Base-by-base conservation (phyloP, 345 rosid species). In the Corymbia maculata region DNA sequence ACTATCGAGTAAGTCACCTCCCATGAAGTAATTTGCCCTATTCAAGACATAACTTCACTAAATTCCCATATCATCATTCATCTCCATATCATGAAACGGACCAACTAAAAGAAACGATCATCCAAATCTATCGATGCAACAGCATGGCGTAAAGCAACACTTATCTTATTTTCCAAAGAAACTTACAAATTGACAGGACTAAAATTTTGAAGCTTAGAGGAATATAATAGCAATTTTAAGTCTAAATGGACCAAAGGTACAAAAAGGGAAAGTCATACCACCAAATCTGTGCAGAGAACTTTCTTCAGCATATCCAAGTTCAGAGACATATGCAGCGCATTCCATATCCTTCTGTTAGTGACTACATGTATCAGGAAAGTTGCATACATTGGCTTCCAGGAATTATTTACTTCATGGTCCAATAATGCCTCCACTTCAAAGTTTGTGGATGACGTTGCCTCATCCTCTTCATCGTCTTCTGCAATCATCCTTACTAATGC, bases 311-410 rank as follows among this genome's bases (percentile, higher is more conserved):
- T 14, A 19, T 55, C 90, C 87, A 87, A 21, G 75, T 92, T 92
- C 45, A 86, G 2, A 26, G 21, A 6, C 92, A 21, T 86, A 85
- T 84, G 92, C 92, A 94, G 44, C 47, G 92, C 91, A 36, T 47
- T 79, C 94, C 94, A 93, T 85, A 92, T 92, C 85, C 94, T 88
- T 49, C 6, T 89, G 88, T 86, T 84, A 15, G 96, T 89, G 50
- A 90, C 89, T 53, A 89, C 4, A 86, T 89, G 92, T 22, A 16
- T 87, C 91, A 92, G 61, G 79, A 68, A 91, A 70, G 92, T 85
- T 26, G 88, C 92, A 89, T 82, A 90, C 15, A 91, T 32, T 24
- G 92, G 88, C 70, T 88, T 87, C 82, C 47, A 87, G 86, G 8
- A 19, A 52, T 28, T 30, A 49, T 87, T 88, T 44, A 61, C 50